Evolutionary conservation across 2,329 filamentous ascomycete species (phyloP), one percentile per base, ranked within the genome.

Genomic region (Zelopaecilomyces penicillatus): DNA sequence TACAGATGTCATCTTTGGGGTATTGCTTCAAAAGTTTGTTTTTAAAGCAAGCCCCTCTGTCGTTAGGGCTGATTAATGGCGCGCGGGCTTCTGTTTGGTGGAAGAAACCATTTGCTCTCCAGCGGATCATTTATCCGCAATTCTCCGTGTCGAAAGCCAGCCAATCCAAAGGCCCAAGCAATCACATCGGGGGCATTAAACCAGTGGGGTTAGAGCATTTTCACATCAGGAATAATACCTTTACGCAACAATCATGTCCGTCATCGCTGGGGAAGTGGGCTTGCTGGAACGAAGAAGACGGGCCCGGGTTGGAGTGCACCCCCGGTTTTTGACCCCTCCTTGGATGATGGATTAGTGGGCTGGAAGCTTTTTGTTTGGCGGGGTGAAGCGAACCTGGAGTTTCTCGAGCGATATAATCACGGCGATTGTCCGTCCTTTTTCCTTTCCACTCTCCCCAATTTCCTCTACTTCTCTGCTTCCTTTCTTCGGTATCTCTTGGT

Each of bases 21-120:
- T 19, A 19, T 19, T 19, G 19, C 19, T 19, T 19, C 19, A 19
- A 19, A 19, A 19, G 19, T 19, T 19, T 19, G 19, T 19, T 19
- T 19, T 19, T 19, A 19, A 19, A 19, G 19, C 19, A 19, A 19
- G 19, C 19, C 19, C 19, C 19, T 19, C 19, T 19, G 19, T 19
- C 19, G 19, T 19, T 19, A 3, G 19, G 19, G 19, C 19, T 19
- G 19, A 19, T 19, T 19, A 19, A 19, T 19, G 19, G 19, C 19
- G 19, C 19, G 19, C 19, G 19, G 32, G 34, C 19, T 34, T 44
- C 44, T 46, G 41, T 44, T 46, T 46, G 44, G 44, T 46, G 44
- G 44, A 46, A 46, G 40, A 46, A 46, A 19, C 19, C 19, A 19
- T 46, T 36, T 38, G 43, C 7, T 26, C 33, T 7, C 26, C 27